Evolutionary conservation across 2,329 filamentous ascomycete genomes (phyloP), one percentile per base, ranked within the genome.

Genomic region (Fusarium sp.): DNA sequence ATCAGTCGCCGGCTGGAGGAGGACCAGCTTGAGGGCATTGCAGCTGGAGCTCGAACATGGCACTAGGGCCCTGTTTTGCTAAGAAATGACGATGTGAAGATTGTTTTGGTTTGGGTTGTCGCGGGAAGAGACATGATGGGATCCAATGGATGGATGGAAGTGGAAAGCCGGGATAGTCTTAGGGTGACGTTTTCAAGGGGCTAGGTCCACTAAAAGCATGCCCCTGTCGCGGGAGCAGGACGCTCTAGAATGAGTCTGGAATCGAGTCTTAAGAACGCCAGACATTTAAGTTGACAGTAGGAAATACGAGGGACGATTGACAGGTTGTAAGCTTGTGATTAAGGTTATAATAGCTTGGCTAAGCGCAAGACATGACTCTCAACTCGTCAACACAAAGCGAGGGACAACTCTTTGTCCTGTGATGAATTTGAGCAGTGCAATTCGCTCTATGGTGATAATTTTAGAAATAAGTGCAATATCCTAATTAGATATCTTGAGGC

Each of bases 1-100:
- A 75, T 75, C 63, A 79, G 51, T 71, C 76, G 74, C 68, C 75
- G 73, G 75, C 77, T 65, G 63, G 76, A 74, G 47, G 76, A 76
- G 59, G 75, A 77, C 74, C 74, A 77, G 67, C 63, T 64, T 61
- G 72, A 67, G 62, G 74, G 73, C 76, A 78, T 78, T 54, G 66
- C 52, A 50, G 72, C 65, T 75, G 69, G 51, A 41, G 62, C 63
- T 75, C 55, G 38, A 67, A 75, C 76, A 78, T 78, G 76, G 73
- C 76, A 76, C 74, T 68, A 44, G 47, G 73, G 76, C 64, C 68
- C 34, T 47, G 20, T 60, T 38, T 55, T 68, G 62, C 38, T 59
- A 34, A 38, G 24, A 55, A 20, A 28, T 22, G 39, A 44, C 30
- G 48, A 42, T 48, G 42, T 45, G 24, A 42, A n/a, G 38, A 42